Evolutionary conservation across 2,329 filamentous ascomycete genomes (phyloP).

Genomic region (Hysterium pulicare): DNA sequence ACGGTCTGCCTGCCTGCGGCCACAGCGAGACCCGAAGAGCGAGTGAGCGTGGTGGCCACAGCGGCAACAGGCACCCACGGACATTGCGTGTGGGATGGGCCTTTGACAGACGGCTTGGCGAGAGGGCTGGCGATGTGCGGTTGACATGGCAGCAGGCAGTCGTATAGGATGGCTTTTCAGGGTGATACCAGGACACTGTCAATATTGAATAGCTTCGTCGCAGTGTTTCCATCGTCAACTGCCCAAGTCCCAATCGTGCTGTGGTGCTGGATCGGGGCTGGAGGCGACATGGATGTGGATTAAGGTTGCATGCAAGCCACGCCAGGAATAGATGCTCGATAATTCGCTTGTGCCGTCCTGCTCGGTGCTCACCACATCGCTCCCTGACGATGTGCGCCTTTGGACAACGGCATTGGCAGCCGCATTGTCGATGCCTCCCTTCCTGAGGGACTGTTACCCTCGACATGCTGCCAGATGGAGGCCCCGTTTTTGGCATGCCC

Average conservation of each 20-base stretch:
- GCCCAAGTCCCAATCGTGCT: conserved; percentile 29
- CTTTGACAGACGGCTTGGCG: no score
- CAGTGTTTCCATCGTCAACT: conserved; percentile 11
- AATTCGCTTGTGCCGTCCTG: conserved; percentile 22
- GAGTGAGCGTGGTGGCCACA: background rate
- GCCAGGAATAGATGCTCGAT: conserved; percentile 35
- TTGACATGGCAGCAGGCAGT: no score
- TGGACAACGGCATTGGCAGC: conserved; percentile 4
- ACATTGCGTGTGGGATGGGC: no score
- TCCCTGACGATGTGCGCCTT: conserved; percentile 6
- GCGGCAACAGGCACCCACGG: no score
- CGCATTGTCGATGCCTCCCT: conserved; percentile 15
- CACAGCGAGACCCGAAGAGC: background rate
- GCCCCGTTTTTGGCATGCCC: background rate
- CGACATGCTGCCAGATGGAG: conserved; percentile 2
- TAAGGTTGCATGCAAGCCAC: conserved; percentile 39
- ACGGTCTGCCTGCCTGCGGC: background rate
- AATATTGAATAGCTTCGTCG: conserved; percentile 3
- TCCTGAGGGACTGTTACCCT: conserved; percentile 15
- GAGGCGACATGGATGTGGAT: conserved; percentile 26
- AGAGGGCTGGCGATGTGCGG: no score
- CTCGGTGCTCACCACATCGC: conserved; percentile 34
- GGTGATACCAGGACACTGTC: conserved; percentile 1
- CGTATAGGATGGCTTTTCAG: background rate
- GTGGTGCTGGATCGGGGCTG: conserved; percentile 26